phyloP scores from a whole-genome alignment of 2,329 filamentous ascomycete species.

The Sarocladium strictum region DNA sequence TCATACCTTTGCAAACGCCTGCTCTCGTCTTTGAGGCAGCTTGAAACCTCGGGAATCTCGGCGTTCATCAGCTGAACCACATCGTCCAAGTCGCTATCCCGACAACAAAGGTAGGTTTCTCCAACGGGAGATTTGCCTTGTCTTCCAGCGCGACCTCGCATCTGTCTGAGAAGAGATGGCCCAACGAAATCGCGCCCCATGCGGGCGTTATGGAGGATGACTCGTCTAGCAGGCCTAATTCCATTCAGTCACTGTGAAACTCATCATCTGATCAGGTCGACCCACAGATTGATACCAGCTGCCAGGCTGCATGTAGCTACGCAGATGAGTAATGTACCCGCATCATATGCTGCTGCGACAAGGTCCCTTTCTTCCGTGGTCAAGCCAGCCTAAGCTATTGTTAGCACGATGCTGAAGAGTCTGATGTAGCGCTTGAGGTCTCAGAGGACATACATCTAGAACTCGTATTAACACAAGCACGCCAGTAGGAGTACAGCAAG shows the following conservation, averaged over 20 bases:
- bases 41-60: slow-evolving; percentile 63
- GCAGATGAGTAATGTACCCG: slow-evolving; percentile 61
- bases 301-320: slow-evolving; percentile 74
- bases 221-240: slow-evolving; percentile 55
- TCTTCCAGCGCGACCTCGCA: slow-evolving; percentile 71
- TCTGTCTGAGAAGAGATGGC: slow-evolving; percentile 73
- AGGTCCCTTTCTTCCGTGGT: slow-evolving; percentile 71
- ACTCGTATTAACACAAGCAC: background rate
- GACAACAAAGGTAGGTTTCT: slow-evolving; percentile 72
- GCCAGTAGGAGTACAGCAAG: background rate
- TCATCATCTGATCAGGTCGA: background rate
- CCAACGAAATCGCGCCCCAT: slow-evolving; percentile 75
- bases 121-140: slow-evolving; percentile 75
- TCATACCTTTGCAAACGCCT: slow-evolving; percentile 58
- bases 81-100: slow-evolving; percentile 60
- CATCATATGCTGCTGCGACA: slow-evolving; percentile 64
- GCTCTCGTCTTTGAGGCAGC: slow-evolving; percentile 62
- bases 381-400: slow-evolving; percentile 46
- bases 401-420: too few relatives aligned
- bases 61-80: slow-evolving; percentile 67
- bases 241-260: slow-evolving; percentile 6
- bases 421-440: too few relatives aligned
- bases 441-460: background rate
- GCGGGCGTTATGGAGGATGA: slow-evolving; percentile 68
- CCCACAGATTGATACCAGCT: slow-evolving; percentile 70